These are phyloP conservation scores for Candida bentonensis DNA, from an alignment of 805 yeast genomes.

Conservation along the genomic window DNA sequence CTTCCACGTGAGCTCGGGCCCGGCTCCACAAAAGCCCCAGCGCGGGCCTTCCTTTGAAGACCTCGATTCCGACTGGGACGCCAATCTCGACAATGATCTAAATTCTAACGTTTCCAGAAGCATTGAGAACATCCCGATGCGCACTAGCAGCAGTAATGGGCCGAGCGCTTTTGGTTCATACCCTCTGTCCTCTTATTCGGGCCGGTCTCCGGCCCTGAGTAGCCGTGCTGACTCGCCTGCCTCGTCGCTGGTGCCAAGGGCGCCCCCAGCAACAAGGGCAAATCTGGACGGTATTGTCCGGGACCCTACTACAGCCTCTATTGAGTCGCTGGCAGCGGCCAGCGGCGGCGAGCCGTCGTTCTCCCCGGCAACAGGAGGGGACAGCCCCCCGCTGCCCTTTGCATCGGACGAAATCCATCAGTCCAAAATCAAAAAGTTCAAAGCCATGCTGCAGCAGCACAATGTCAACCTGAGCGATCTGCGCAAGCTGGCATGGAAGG, in stretches of 20 bases:
- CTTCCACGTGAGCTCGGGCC: slow-evolving; percentile 4
- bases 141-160: not conserved
- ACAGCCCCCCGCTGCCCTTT: slow-evolving; percentile 35
- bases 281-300: slow-evolving; percentile 26
- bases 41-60: slow-evolving; percentile 37
- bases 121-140: slow-evolving; percentile 1
- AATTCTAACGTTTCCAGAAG: slow-evolving; percentile 6
- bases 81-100: slow-evolving; percentile 35
- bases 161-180: slow-evolving; percentile 3
- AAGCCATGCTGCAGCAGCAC: slow-evolving; percentile 37
- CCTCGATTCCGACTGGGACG: slow-evolving; percentile 89
- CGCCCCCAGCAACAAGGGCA: slow-evolving; percentile 8
- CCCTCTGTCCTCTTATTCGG: slow-evolving; percentile 3
- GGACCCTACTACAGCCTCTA: slow-evolving; percentile 24
- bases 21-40: slow-evolving; percentile 6
- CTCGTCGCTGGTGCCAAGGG: not conserved
- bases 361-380: slow-evolving; percentile 18
- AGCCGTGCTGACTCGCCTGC: not conserved
- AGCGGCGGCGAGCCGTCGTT: slow-evolving; percentile 8
- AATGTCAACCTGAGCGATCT: slow-evolving; percentile 55
- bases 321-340: slow-evolving; percentile 17
- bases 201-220: slow-evolving; percentile 12
- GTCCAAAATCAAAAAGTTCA: slow-evolving; percentile 53
- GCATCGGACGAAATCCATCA: slow-evolving; percentile 36
- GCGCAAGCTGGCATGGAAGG: slow-evolving; percentile 82